Evolutionary conservation across 2,329 filamentous ascomycete species (phyloP), one percentile per base, ranked within the genome.

Genomic region (Cladophialophora carrionii): DNA sequence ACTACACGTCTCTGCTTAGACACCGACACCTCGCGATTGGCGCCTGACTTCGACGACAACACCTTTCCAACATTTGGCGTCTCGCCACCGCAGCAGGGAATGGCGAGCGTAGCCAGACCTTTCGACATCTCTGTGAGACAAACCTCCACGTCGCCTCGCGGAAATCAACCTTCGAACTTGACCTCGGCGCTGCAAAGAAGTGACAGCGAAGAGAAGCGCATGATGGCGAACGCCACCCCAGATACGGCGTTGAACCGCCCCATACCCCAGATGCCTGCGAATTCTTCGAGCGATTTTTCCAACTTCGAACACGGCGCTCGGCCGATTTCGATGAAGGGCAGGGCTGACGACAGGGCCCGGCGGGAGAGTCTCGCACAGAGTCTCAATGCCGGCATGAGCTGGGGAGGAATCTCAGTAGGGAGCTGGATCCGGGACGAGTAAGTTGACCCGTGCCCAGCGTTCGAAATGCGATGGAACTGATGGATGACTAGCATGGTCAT

Each of bases 351-450:
- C 81, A 63, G 67, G 52, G 61, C 58, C 58, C 79, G 85, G 68
- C 78, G 86, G 70, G 84, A 88, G 76, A 86, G 84, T 75, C 79
- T 84, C 68, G 84, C 84, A 46, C 84, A 86, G 71, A 88, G 86
- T 74, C 78, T 88, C 66, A 81, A 85, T 58, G 90, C 88, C 69
- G 93, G 94, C 73, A 92, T 96, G 88, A 97, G 93, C 79, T 99
- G 94, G 93, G 94, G 94, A 75, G 94, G 93, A 70, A 87, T 96
- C 66, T 98, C 94, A 8, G 91, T 98, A 70, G 94, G 94, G 68
- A 98, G 94, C 75, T 98, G 96, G 83, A 95, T 99, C 78, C 86
- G 91, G 78, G 94, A 99, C 81, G 95, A 99, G 95, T 99, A 87
- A 87, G 94, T 89, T 43, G 43, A 34, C 22, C 14, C 48, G 8